phyloP scores from a whole-genome alignment of 106 monocot species.

The Vanilla planifolia region DNA sequence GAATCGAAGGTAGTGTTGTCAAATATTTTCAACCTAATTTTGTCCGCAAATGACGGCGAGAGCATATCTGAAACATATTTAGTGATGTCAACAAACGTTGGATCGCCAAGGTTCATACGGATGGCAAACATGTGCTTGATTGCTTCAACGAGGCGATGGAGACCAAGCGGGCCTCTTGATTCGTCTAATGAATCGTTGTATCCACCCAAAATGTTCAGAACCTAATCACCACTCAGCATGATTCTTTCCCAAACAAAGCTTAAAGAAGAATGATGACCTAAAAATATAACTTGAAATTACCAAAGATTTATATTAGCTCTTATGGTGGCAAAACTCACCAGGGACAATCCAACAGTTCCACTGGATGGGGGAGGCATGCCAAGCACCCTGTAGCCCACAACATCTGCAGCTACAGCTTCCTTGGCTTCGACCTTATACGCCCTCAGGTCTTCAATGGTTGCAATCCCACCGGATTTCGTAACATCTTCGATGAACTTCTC shows the following conservation, averaged over 20 bases:
- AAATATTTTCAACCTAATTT: constrained; percentile 34
- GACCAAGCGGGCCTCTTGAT: constrained; percentile 26
- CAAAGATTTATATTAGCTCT: no score
- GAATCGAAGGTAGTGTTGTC: constrained; percentile 61
- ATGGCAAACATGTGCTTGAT: constrained; percentile 60
- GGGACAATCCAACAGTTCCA: constrained; percentile 76
- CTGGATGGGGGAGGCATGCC: constrained; percentile 94
- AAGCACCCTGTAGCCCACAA: constrained; percentile 62
- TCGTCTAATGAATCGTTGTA: constrained; percentile 37
- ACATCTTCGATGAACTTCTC: constrained; percentile 62
- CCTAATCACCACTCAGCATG: constrained; percentile 20
- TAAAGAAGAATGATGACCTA: no score
- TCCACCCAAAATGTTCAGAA: constrained; percentile 50
- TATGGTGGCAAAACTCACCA: constrained; percentile 44
- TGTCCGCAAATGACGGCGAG: constrained; percentile 37
- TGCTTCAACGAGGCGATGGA: constrained; percentile 54
- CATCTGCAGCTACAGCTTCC: constrained; percentile 36
- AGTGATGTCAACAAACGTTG: constrained; percentile 39
- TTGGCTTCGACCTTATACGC: constrained; percentile 42
- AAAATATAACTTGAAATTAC: no score
- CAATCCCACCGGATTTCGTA: constrained; percentile 48
- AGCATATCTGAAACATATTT: constrained; percentile 35
- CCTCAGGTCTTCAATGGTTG: constrained; percentile 70
- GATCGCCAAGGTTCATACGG: constrained; percentile 64
- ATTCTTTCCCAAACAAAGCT: background rate